Evolutionary conservation across 495 filamentous ascomycete species (phyloP), one percentile per base, ranked within the genome.

Genomic region (Annulohypoxylon bovei): DNA sequence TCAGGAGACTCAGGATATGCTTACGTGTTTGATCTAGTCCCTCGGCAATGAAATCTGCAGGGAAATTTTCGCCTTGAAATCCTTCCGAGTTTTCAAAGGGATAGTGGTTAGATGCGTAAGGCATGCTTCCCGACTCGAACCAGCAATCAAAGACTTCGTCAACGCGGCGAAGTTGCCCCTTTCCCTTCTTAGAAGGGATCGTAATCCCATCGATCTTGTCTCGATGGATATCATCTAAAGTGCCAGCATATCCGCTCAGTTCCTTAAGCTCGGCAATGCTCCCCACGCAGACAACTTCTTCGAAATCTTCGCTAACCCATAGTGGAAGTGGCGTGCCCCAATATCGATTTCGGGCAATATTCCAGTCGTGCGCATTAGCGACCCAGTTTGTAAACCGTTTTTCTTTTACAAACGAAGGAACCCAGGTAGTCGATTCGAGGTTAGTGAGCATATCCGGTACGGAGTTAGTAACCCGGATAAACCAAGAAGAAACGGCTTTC

Each of bases 81-180:
- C 89, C 82, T 7, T 96, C 92, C 71, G 89, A 86, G 75, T 95
- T 95, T 78, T 97, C 93, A 76, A 99, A 99, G 3, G 95, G 95
- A 79, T 97, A 98, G 77, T 99, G 95, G 56, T 89, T 86, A 65
- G 91, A 93, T 28, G 93, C 93, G 72, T 98, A 99, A 1, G 95
- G 95, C 95, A 99, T 99, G 77, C 92, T 94, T 14, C 94, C 94
- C 22, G 93, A 96, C 76, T 87, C 85, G 56, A 86, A 96, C 95
- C 95, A 98, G 77, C 95, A 99, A 81, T 99, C 95, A 74, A 99
- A 98, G 9, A 99, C 94, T 80, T 98, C 95, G 40, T 90, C 88
- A 7, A 95, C 87, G 61, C 95, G 89, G 62, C 88, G 89, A 53
- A 99, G 84, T 25, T 83, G 84, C 40, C 95, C 95, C 75, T 95